Conservation (phyloP, 352 stramenopile genomes). For the Phytopythium aichiense region DNA sequence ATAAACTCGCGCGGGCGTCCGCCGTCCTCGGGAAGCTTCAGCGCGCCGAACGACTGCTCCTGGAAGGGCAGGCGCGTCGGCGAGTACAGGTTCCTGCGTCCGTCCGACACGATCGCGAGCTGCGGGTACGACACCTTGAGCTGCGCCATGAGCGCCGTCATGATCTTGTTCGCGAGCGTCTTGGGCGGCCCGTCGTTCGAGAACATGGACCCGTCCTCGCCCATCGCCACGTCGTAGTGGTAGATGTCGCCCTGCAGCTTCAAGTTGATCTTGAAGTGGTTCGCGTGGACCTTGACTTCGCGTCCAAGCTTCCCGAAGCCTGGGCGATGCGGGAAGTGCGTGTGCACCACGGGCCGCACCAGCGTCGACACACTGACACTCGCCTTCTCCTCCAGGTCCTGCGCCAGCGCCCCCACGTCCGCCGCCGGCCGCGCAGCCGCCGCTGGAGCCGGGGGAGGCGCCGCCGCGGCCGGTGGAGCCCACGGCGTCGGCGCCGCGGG, state of each 20-base stretch:
- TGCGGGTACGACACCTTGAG: slow-evolving; percentile 37
- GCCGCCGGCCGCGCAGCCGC: slow-evolving; percentile 3
- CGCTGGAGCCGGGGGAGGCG: slow-evolving; percentile 12
- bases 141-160: slow-evolving; percentile 33
- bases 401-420: slow-evolving; percentile 7
- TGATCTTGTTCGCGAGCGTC: slow-evolving; percentile 50
- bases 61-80: slow-evolving; percentile 39
- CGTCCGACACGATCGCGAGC: slow-evolving; percentile 42
- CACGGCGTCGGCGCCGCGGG: slow-evolving; percentile 6
- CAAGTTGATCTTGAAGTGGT: slow-evolving; percentile 63
- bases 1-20: slow-evolving; percentile 39
- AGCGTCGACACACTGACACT: slow-evolving; percentile 17
- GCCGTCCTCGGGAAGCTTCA: slow-evolving; percentile 43
- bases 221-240: slow-evolving; percentile 73
- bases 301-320: slow-evolving; percentile 52
- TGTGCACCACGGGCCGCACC: slow-evolving; percentile 30
- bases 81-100: slow-evolving; percentile 56
- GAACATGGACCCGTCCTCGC: slow-evolving; percentile 27
- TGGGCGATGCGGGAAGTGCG: slow-evolving; percentile 44
- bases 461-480: background rate
- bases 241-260: slow-evolving; percentile 46
- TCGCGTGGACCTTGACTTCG: slow-evolving; percentile 42
- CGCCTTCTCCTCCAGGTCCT: slow-evolving; percentile 40
- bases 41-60: slow-evolving; percentile 25
- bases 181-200: slow-evolving; percentile 53